Conservation (phyloP, 345 rosid species). For the Eutrema heterophyllum region DNA sequence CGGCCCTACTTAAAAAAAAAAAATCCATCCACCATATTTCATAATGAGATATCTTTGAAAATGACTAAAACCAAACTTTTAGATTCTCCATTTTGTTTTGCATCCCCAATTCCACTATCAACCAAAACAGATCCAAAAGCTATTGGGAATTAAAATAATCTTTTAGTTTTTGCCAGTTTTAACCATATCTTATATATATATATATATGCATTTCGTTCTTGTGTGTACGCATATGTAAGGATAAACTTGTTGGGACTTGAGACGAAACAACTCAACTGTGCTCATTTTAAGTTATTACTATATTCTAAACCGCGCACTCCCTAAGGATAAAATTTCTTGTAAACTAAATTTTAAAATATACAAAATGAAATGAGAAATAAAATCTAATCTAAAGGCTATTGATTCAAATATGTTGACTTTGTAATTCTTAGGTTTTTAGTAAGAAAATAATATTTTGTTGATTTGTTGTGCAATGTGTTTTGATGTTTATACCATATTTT, state of each 20-base stretch:
- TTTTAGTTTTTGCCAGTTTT: background rate
- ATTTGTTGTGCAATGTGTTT: too few species aligned
- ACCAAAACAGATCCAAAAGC: background rate
- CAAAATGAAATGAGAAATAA: too few species aligned
- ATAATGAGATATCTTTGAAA: background rate
- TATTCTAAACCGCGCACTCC: too few species aligned
- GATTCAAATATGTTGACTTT: too few species aligned
- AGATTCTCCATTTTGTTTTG: conserved; percentile 2
- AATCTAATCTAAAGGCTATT: too few species aligned
- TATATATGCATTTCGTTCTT: background rate
- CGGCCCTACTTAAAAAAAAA: background rate
- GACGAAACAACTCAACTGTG: conserved; percentile 10
- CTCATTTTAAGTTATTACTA: background rate
- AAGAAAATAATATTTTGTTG: too few species aligned
- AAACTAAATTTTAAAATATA: too few species aligned
- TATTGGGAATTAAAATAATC: background rate
- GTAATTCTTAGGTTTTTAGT: too few species aligned
- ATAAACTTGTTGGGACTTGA: background rate
- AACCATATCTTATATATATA: background rate
- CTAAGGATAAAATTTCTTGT: too few species aligned
- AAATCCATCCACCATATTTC: background rate
- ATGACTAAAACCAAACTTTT: conserved; percentile 15
- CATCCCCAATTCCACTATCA: background rate
- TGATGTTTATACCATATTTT: too few species aligned
- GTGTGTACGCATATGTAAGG: background rate